phyloP scores from a whole-genome alignment of 1,284 basidiomycete genomes.

The Tilletiaria anomala region DNA sequence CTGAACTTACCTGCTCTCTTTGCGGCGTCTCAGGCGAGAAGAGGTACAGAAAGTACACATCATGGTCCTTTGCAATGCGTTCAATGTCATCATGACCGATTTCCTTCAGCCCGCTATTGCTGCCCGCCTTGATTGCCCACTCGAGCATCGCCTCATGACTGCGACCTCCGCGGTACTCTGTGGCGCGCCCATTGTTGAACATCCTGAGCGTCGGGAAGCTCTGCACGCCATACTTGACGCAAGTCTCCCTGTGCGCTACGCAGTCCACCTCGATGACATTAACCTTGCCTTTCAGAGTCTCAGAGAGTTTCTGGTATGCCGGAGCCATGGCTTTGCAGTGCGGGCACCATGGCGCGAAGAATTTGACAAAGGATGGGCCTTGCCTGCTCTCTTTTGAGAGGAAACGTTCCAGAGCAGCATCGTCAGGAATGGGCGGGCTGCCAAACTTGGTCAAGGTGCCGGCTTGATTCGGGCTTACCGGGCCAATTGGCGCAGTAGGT shows the following conservation, averaged over 20 bases:
- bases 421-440: slow-evolving; percentile 9
- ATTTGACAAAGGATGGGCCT: slow-evolving; percentile 33
- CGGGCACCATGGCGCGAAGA: slow-evolving; percentile 37
- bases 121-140: slow-evolving; percentile 27
- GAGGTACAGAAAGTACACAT: slow-evolving; percentile 30
- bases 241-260: slow-evolving; percentile 17
- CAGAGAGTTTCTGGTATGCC: slow-evolving; percentile 18
- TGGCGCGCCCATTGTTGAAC: slow-evolving; percentile 21
- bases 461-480: slow-evolving; percentile 18
- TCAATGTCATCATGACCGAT: slow-evolving; percentile 6
- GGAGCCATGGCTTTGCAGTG: slow-evolving; percentile 34
- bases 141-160: slow-evolving; percentile 23
- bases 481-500: slow-evolving; percentile 4
- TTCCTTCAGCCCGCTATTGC: slow-evolving; percentile 10
- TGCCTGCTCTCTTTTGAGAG: slow-evolving; percentile 19
- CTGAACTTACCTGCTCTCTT: not conserved
- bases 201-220: slow-evolving; percentile 28
- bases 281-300: slow-evolving; percentile 20
- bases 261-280: slow-evolving; percentile 35
- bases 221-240: slow-evolving; percentile 13
- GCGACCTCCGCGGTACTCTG: slow-evolving; percentile 21
- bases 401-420: slow-evolving; percentile 15
- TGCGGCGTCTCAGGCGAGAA: slow-evolving; percentile 10
- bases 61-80: slow-evolving; percentile 2
- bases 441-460: slow-evolving; percentile 26